These are phyloP conservation scores for Halophytophthora batemanensis DNA, from an alignment of 352 stramenopile species.

Conservation along the genomic window DNA sequence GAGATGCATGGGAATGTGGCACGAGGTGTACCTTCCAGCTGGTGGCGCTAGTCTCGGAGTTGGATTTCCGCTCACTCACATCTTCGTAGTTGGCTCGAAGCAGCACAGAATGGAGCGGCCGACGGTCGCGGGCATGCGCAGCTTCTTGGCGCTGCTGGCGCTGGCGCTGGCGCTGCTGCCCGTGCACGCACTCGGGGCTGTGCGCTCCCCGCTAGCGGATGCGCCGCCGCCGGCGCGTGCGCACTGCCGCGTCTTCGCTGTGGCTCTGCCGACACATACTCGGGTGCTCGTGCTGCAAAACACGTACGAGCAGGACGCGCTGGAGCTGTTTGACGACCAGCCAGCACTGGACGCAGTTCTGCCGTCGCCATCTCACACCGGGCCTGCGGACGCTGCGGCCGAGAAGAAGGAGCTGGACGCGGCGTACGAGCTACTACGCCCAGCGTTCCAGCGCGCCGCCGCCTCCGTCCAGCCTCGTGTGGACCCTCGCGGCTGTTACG, in stretches of 20 bases:
- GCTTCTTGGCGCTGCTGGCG: too few species aligned
- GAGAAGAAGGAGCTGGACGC: slow-evolving; percentile 21
- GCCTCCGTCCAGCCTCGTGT: slow-evolving; percentile 28
- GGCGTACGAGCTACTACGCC: slow-evolving; percentile 42
- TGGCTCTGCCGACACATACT: slow-evolving; percentile 28
- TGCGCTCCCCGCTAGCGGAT: too few species aligned
- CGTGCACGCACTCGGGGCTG: too few species aligned
- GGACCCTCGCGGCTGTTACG: slow-evolving; percentile 52
- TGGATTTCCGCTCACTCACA: too few species aligned
- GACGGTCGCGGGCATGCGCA: too few species aligned
- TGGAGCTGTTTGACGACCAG: slow-evolving; percentile 48
- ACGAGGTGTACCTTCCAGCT: too few species aligned
- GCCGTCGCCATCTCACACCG: not conserved
- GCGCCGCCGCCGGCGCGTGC: slow-evolving; percentile 16
- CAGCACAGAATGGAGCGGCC: too few species aligned
- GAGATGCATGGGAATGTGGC: too few species aligned
- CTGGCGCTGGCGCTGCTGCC: too few species aligned
- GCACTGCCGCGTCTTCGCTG: slow-evolving; percentile 58
- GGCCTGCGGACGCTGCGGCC: slow-evolving; percentile 6
- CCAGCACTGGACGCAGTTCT: slow-evolving; percentile 23
- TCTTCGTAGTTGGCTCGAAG: too few species aligned
- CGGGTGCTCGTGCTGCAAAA: slow-evolving; percentile 57
- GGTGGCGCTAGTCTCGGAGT: too few species aligned
- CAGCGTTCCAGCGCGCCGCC: slow-evolving; percentile 43
- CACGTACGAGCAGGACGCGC: slow-evolving; percentile 40